phyloP scores from a whole-genome alignment of 805 yeast species.

The Maudiozyma serrabonitensis region DNA sequence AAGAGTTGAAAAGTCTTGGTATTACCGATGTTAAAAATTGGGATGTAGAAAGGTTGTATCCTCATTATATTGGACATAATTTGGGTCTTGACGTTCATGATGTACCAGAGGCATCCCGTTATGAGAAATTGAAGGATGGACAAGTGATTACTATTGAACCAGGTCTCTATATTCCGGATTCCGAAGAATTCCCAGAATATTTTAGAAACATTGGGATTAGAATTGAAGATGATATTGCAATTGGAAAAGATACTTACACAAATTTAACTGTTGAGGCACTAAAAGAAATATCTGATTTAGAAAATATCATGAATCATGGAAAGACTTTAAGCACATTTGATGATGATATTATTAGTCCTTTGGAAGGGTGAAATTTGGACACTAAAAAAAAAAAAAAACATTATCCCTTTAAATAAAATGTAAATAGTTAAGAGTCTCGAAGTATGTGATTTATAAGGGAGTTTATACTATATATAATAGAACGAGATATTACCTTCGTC shows the following conservation, averaged over 20 bases:
- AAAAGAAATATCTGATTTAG: constrained; percentile 79
- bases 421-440: too few species aligned
- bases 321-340: constrained; percentile 37
- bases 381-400: too few species aligned
- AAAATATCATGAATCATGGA: constrained; percentile 52
- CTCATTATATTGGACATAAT: constrained; percentile 94
- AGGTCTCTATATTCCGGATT: constrained; percentile 81
- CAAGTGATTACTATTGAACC: constrained; percentile 95
- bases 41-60: constrained; percentile 57
- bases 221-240: constrained; percentile 86
- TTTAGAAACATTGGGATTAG: constrained; percentile 88
- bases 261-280: constrained; percentile 73
- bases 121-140: constrained; percentile 44
- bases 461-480: too few species aligned
- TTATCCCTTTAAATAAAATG: too few species aligned
- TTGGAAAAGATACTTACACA: constrained; percentile 50
- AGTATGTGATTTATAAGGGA: too few species aligned
- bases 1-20: constrained; percentile 67
- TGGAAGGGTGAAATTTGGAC: constrained; percentile 5
- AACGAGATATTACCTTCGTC: too few species aligned
- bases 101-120: constrained; percentile 54
- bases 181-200: constrained; percentile 58
- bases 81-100: constrained; percentile 90
- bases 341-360: constrained; percentile 34
- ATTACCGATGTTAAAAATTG: constrained; percentile 41